Conservation (phyloP, 352 stramenopile genomes). For the Globisporangium mamillatum region DNA sequence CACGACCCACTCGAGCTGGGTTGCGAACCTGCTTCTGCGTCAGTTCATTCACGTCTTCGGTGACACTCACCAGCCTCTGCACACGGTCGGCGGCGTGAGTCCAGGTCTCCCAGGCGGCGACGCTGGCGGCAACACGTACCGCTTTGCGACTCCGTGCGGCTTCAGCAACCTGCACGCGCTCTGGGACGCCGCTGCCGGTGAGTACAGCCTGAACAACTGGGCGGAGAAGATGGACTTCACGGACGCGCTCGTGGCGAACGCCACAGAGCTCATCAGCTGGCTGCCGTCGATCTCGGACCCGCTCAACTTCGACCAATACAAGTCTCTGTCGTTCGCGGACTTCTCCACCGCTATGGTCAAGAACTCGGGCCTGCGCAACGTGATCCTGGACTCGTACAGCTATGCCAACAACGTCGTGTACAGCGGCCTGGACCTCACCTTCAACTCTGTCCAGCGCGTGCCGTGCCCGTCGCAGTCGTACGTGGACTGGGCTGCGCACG, state of each 20-base stretch:
- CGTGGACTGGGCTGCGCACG: constrained; percentile 25
- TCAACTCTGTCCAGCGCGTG: constrained; percentile 14
- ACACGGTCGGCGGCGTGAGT: constrained; percentile 48
- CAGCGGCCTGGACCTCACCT: constrained; percentile 30
- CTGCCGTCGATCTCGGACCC: constrained; percentile 30
- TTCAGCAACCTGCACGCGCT: constrained; percentile 66
- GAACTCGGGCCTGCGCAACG: constrained; percentile 23
- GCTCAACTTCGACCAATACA: constrained; percentile 42
- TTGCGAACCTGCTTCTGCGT: constrained; percentile 49
- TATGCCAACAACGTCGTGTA: constrained; percentile 42
- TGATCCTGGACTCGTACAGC: constrained; percentile 46
- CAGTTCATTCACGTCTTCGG: constrained; percentile 75
- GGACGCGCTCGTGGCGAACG: constrained; percentile 29
- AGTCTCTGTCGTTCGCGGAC: constrained; percentile 28
- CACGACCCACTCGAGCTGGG: constrained; percentile 60
- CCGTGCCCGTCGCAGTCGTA: constrained; percentile 32
- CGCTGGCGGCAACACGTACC: constrained; percentile 56
- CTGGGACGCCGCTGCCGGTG: constrained; percentile 53
- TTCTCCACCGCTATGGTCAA: constrained; percentile 35
- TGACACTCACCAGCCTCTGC: constrained; percentile 63
- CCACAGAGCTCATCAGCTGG: constrained; percentile 42
- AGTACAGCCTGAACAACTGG: constrained; percentile 60
- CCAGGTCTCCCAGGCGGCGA: constrained; percentile 47
- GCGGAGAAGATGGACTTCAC: constrained; percentile 20
- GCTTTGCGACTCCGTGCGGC: constrained; percentile 41